Base-by-base conservation (phyloP, 2,329 filamentous ascomycete species). In the Delphinella strobiligena region DNA sequence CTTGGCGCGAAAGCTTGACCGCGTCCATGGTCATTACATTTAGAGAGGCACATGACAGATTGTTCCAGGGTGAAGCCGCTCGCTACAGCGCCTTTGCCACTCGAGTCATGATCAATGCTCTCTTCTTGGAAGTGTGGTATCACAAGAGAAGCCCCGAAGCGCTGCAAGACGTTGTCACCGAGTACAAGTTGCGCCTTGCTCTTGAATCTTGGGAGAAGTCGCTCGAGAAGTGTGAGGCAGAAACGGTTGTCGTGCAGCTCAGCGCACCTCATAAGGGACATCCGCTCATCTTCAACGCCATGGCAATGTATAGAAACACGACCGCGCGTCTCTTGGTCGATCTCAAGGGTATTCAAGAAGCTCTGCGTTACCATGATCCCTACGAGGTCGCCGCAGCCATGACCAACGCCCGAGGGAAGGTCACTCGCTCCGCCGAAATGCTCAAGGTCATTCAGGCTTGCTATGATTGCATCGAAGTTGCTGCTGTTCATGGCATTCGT, bases 151-250 rank as follows among this genome's bases (percentile, higher is more conserved):
- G 86, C 60, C 89, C 89, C n/a, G 88, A 96, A 60, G 88, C 89
- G 37, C 71, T 96, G 31, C 91, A 96, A 63, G 89, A 96, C 56
- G 88, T 96, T 30, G 89, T 96, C 33, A 93, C 89, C 3, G 91
- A 96, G 65, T 96, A 94, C 74, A 96, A 95, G 70, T 80, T 98
- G 45, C 79, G 91, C 42, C 76, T 95, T 38, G 91, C 91, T 37
- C 71, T 98, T 39, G 89, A 96, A 66, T 95, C 89, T n/a, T 98
- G 91, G 91, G 87, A 96, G 69, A 93, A 84, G 64, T 95, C 89
- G 31, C 75, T 96, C 16, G 86, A 93, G 42, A 74, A 93, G 45
- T 95, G 88, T 60, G 89, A 96, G 65, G 82, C 87, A 2, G 91
- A 98, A 63, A 80, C 77, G 11, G 84, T 89, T 38, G 75, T 86